phyloP scores from a whole-genome alignment of 1,139 yeast species.

The Magnusiomyces tetraspermus region DNA sequence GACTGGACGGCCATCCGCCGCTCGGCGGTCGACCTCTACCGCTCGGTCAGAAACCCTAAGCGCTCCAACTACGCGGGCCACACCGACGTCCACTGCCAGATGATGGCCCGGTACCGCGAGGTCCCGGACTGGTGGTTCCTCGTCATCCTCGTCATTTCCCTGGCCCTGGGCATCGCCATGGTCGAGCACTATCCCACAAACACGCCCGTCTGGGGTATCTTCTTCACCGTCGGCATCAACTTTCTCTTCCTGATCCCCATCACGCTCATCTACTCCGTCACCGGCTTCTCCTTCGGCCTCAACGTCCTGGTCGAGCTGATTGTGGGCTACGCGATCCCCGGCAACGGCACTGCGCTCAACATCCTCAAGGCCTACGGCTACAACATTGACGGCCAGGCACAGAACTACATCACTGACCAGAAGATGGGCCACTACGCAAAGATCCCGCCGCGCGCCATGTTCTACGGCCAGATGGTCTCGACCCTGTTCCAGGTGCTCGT shows the following conservation, averaged over 20 bases:
- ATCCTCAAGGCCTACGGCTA: conserved; percentile 48
- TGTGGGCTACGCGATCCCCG: conserved; percentile 55
- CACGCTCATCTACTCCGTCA: conserved; percentile 39
- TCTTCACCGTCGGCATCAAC: conserved; percentile 48
- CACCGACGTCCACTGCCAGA: conserved; percentile 21
- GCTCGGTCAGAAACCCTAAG: conserved; percentile 24
- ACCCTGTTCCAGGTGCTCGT: conserved; percentile 33
- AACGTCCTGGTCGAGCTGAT: conserved; percentile 48
- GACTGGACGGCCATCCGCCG: conserved; percentile 17
- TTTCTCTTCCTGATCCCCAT: conserved; percentile 46
- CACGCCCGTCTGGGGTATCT: conserved; percentile 46
- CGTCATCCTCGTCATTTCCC: conserved; percentile 39
- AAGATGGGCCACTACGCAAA: conserved; percentile 54
- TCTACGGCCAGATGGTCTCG: conserved; percentile 48
- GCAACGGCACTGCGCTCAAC: conserved; percentile 52
- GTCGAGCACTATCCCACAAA: conserved; percentile 38
- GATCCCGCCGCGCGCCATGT: conserved; percentile 52
- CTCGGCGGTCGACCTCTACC: conserved; percentile 14
- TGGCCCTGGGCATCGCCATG: conserved; percentile 43
- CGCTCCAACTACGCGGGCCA: conserved; percentile 25
- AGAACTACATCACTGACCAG: conserved; percentile 45
- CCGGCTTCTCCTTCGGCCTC: conserved; percentile 45
- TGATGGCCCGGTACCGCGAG: conserved; percentile 47
- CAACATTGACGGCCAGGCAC: conserved; percentile 56
- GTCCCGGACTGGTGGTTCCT: conserved; percentile 60